Evolutionary conservation across 495 filamentous ascomycete species (phyloP), one percentile per base, ranked within the genome.

Genomic region (Penicilliopsis zonata): DNA sequence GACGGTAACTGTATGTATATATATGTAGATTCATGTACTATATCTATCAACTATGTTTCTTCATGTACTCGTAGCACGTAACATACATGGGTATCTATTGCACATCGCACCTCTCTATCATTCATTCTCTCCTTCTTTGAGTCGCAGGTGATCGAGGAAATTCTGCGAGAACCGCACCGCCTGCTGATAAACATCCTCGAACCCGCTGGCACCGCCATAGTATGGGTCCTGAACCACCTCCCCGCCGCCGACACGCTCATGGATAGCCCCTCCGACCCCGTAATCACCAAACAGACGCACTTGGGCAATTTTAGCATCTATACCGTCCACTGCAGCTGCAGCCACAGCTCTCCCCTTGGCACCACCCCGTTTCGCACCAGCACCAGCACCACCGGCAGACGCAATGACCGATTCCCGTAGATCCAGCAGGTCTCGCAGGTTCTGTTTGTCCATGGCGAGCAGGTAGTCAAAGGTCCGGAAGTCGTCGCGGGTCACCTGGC

Each of bases 361-460:
- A 1, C 40, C 38, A 13, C 19, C 22, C 4, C 34, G 35, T 4
- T 44, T 44, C 43, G 46, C 45, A 34, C 40, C 42, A 36, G 30
- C 40, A 5, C 49, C 37, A 31, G 44, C 46, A 29, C 46, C 55
- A 28, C 28, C 66, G 69, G 49, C 65, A 63, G 42, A 58, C 42
- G 46, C 53, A 40, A 53, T 58, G 13, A 76, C 56, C 32, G 69
- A 67, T 30, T 72, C 63, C 31, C 63, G 59, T 40, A 64, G 55
- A 17, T 74, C 61, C 38, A 74, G 42, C 38, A 95, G 54, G 44
- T 94, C 76, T 19, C 63, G 55, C 7, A 88, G 55, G 50, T 95
- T 96, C n/a, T 72, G 64, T 19, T 78, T 64, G 51, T 96, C 90
- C 90, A 98, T 98, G 24, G 84, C 87, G 31, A 98, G 67, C 34